A percentile compares a stretch with the other conserved stretches of the same genome.
phyloP scores from a whole-genome alignment of 2,329 filamentous ascomycete genomes.

The Blastomyces parvus region DNA sequence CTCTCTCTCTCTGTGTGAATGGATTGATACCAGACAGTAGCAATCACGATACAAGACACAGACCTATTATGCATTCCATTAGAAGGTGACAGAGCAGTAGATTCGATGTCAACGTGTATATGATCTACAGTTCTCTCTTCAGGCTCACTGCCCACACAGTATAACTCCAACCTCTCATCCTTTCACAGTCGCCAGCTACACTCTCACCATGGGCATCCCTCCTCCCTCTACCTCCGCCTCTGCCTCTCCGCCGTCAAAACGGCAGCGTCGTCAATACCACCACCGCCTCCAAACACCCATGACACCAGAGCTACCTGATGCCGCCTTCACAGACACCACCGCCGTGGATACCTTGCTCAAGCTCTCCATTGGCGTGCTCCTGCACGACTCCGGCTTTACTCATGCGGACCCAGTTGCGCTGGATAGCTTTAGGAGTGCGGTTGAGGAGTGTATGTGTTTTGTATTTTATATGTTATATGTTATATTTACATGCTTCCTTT shows the following conservation, averaged over 20 bases:
- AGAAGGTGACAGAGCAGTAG: too few relatives aligned
- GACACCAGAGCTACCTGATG: slow-evolving; percentile 26
- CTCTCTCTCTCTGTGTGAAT: too few relatives aligned
- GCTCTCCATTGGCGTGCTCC: slow-evolving; percentile 45
- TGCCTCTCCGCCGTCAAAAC: slow-evolving; percentile 23
- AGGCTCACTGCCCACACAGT: neutral
- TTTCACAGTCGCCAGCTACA: slow-evolving; percentile 11
- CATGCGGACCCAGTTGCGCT: slow-evolving; percentile 46
- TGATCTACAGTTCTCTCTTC: neutral
- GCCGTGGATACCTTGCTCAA: slow-evolving; percentile 47
- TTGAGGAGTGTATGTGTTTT: slow-evolving; percentile 49
- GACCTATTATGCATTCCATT: too few relatives aligned
- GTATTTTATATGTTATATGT: neutral
- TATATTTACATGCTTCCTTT: slow-evolving; percentile 1
- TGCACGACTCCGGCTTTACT: slow-evolving; percentile 47
- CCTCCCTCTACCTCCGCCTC: slow-evolving; percentile 13
- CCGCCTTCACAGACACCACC: slow-evolving; percentile 41
- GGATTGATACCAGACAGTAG: neutral
- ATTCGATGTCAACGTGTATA: too few relatives aligned
- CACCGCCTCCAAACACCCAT: slow-evolving; percentile 33
- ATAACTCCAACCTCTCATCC: neutral
- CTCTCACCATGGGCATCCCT: slow-evolving; percentile 3
- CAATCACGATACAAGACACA: neutral
- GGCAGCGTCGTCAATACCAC: slow-evolving; percentile 32
- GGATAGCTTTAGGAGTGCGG: slow-evolving; percentile 45